Evolutionary conservation across 1,284 basidiomycete species (phyloP), one percentile per base, ranked within the genome.

Genomic region (Ustilago curta): DNA sequence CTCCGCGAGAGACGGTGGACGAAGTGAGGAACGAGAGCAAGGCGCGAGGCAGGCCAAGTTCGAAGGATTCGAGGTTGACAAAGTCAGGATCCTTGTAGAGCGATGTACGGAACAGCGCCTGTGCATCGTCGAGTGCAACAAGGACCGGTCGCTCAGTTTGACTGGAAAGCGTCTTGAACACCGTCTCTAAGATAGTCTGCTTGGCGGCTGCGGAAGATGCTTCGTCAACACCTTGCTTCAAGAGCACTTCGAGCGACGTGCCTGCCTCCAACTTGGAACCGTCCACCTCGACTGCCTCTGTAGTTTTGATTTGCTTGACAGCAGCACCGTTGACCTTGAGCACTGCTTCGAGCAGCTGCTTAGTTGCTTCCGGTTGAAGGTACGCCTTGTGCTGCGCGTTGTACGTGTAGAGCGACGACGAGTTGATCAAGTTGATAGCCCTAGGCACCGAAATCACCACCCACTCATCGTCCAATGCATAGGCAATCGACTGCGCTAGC

Each of bases 401-500:
- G 83, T 97, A 97, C 16, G 87, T 83, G 83, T 93, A 92, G 2
- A 89, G 85, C 0, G 91, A 91, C 0, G 91, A 91, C 1, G 92
- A 93, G 86, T 95, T 90, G 73, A 95, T 91, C 59, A 93, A 88
- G 63, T 88, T 89, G 69, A 90, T 88, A 1, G 90, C 91, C 90
- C 91, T 87, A 3, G 95, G 94, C n/a, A 94, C 88, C 84, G 96
- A 97, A 47, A 97, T 85, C 27, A 95, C 93, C 40, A 96, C 88
- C 92, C 93, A 97, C 16, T 89, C 89, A 29, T 89, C 89, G 14
- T 89, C 87, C 23, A 89, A 81, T 16, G 91, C 91, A 71, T 94
- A 91, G 32, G 92, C 88, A 0, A 93, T 90, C 0, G 91, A 88
- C 84, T 98, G 95, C 2, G 96, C 86, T 23, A 97, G 86, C 21